phyloP scores from a whole-genome alignment of 2,329 filamentous ascomycete genomes.

The Ophiocordyceps robertsii region DNA sequence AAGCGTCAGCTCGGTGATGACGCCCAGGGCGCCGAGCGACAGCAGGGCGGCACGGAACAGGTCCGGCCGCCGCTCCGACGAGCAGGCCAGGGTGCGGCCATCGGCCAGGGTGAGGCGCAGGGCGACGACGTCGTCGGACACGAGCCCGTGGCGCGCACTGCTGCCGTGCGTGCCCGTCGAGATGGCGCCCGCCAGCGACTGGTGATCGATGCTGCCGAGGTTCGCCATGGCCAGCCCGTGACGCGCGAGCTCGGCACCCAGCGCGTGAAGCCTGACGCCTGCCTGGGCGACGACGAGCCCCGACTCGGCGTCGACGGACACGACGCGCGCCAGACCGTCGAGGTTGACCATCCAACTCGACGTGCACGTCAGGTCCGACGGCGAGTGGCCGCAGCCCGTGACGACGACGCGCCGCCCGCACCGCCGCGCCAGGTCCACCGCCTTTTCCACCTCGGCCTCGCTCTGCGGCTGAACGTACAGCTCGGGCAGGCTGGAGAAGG shows the following conservation, averaged over 20 bases:
- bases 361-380: constrained; percentile 82
- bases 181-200: constrained; percentile 86
- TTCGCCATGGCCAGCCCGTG: constrained; percentile 78
- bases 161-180: constrained; percentile 90
- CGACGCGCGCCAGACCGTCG: constrained; percentile 63
- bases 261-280: constrained; percentile 68
- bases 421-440: constrained; percentile 64
- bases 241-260: constrained; percentile 62
- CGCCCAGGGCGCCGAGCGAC: constrained; percentile 78
- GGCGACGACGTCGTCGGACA: constrained; percentile 64
- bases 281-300: constrained; percentile 66
- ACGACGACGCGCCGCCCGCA: constrained; percentile 73
- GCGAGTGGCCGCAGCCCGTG: constrained; percentile 86
- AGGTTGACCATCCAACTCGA: constrained; percentile 92
- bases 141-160: constrained; percentile 67
- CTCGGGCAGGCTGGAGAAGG: constrained; percentile 79
- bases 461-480: constrained; percentile 79
- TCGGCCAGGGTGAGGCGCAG: constrained; percentile 74
- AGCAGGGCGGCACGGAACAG: constrained; percentile 82
- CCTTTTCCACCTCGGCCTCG: constrained; percentile 69
- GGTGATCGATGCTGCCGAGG: constrained; percentile 86
- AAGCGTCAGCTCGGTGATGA: constrained; percentile 82
- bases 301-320: constrained; percentile 53
- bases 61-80: constrained; percentile 53
- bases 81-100: constrained; percentile 60